Percentiles rank a stretch among this genome's conserved stretches.
phyloP scores from a whole-genome alignment of 1,139 yeast genomes.

The Meyerozyma carpophila region DNA sequence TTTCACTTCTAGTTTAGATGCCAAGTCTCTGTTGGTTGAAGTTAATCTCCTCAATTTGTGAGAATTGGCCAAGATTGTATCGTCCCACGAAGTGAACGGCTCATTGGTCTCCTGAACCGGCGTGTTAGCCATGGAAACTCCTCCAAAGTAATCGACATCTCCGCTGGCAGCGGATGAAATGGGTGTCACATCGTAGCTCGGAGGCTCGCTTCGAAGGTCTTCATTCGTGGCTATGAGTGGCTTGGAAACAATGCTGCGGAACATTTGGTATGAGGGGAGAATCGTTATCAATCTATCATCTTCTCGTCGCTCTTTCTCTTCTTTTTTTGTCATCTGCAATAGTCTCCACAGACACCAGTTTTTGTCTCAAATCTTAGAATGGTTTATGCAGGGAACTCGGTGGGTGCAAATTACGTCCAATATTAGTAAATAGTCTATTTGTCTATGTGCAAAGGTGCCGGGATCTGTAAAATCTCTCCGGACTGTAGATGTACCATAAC shows the following conservation, averaged over 20 bases:
- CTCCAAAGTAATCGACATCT: constrained; percentile 17
- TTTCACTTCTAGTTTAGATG: constrained; percentile 23
- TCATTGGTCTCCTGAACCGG: constrained; percentile 12
- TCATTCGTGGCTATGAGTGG: constrained; percentile 30
- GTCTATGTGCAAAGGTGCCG: not conserved
- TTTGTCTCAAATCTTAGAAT: too few species aligned
- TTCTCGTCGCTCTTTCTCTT: constrained; percentile 3
- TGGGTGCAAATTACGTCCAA: not conserved
- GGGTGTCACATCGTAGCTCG: constrained; percentile 29
- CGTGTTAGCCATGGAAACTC: constrained; percentile 15
- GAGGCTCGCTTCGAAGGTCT: constrained; percentile 29
- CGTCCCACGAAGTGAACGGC: constrained; percentile 19
- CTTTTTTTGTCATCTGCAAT: not conserved
- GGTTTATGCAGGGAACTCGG: not conserved
- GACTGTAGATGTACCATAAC: not conserved
- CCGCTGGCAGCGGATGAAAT: constrained; percentile 13
- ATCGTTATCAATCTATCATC: constrained; percentile 29
- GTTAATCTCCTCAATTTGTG: constrained; percentile 31
- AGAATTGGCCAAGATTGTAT: constrained; percentile 30
- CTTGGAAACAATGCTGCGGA: constrained; percentile 34
- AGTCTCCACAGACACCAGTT: too few species aligned
- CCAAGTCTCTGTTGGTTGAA: constrained; percentile 23
- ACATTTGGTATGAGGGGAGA: constrained; percentile 40
- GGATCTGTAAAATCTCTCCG: not conserved
- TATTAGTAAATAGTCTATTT: not conserved